Base-by-base conservation (phyloP, 805 yeast genomes). In the Metschnikowia picachoensis region DNA sequence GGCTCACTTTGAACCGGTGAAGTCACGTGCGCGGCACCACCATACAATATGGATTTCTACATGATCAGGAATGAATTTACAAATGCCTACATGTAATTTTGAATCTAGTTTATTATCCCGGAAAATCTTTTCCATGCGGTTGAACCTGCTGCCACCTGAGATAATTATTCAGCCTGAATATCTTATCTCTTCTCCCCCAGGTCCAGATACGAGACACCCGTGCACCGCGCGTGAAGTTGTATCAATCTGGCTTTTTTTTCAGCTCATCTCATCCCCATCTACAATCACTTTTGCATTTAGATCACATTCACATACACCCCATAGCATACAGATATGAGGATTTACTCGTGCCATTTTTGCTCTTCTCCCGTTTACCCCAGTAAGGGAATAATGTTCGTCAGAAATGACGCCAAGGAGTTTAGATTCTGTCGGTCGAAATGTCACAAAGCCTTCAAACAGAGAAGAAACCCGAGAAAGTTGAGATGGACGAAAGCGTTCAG, bases 401-500 rank as follows among this genome's bases (percentile, higher is more conserved):
- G 99, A 72, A 94, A 94, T 67, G 99, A 94, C 64, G 96, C 98
- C 55, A 94, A 94, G 66, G 98, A 90, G 70, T 94, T 94, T 68
- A 78, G 96, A 60, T 94, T 94, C 74, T 94, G 99, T 58, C 88
- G 97, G 66, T 90, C 98, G 51, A 94, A 94, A 67, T 94, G 99
- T 74, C 99, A 94, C 73, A 89, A 91, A 67, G 85, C 90, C 46
- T 94, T 94, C 82, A 94, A 94, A 68, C 95, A 90, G 75, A 90
- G 96, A 77, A 85, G 99, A 72, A 94, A 94, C 75, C 99, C 99
- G 59, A 85, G 99, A 74, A 94, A 94, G 71, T 82, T 91, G 70
- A 87, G 80, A 72, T 94, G 99, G 99, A 94, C 99, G 46, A 94
- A 94, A 70, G 98, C 99, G 1, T 94, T 94, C 79, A 83, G 99